Evolutionary conservation across 2,329 filamentous ascomycete species (phyloP).

Genomic region (Aspergillus nomiae): DNA sequence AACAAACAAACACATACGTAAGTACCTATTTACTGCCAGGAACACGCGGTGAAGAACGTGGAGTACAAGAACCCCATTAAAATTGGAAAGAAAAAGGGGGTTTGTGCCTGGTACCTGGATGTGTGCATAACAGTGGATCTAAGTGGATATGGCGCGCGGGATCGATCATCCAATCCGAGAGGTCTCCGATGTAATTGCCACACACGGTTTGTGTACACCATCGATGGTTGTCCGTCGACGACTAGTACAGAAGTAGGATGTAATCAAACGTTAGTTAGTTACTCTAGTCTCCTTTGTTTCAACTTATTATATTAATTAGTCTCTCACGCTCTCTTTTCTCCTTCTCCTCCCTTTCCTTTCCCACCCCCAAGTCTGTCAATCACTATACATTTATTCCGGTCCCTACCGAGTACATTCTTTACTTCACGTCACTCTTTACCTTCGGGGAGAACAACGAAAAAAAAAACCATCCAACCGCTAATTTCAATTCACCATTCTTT

Average conservation of each 20-base stretch:
- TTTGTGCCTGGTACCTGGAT: not conserved
- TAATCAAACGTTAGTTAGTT: not conserved
- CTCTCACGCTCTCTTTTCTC: slow-evolving; percentile 11
- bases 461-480: slow-evolving; percentile 16
- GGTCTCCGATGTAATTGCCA: not conserved
- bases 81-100: not conserved
- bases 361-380: slow-evolving; percentile 11
- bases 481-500: slow-evolving; percentile 23
- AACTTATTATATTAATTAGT: slow-evolving; percentile 11
- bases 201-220: not conserved
- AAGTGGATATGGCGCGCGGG: not conserved
- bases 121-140: not conserved
- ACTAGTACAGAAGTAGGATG: not conserved
- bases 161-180: not conserved
- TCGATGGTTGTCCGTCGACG: not conserved
- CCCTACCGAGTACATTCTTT: slow-evolving; percentile 44
- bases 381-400: slow-evolving; percentile 48
- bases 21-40: not conserved
- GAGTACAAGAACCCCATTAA: not conserved
- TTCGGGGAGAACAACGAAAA: slow-evolving; percentile 1
- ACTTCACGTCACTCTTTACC: slow-evolving; percentile 21
- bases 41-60: slow-evolving; percentile 1
- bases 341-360: slow-evolving; percentile 20
- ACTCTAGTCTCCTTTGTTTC: slow-evolving; percentile 7
- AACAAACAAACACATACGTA: not conserved